These are phyloP conservation scores for Aspergillus thermomutatus DNA, from an alignment of 2,329 filamentous ascomycete species.

Conservation along the genomic window DNA sequence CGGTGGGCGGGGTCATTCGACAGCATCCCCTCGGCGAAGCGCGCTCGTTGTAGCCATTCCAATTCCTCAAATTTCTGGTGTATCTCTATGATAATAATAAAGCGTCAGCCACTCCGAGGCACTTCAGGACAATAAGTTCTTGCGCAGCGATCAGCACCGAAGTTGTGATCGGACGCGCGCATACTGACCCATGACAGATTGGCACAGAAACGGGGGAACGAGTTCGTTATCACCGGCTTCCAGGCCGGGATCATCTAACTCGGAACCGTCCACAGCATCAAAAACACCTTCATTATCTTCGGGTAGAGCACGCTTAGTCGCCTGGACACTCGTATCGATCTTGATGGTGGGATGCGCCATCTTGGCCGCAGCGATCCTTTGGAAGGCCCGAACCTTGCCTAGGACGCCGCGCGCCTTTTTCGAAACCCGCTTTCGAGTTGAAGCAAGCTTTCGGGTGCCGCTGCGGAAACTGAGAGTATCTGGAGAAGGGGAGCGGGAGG, in stretches of 20 bases:
- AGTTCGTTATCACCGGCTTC: slow-evolving; percentile 28
- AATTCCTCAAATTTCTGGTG: slow-evolving; percentile 59
- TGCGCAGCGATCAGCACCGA: neutral
- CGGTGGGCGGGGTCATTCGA: slow-evolving; percentile 48
- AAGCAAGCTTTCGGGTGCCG: slow-evolving; percentile 27
- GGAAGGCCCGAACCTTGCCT: slow-evolving; percentile 40
- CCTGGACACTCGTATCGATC: slow-evolving; percentile 37
- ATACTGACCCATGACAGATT: slow-evolving; percentile 36
- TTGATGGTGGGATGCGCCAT: slow-evolving; percentile 42
- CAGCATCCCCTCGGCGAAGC: slow-evolving; percentile 47
- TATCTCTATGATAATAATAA: slow-evolving; percentile 46
- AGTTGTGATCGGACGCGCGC: neutral
- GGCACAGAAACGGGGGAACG: slow-evolving; percentile 38
- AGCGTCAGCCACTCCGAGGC: slow-evolving; percentile 5
- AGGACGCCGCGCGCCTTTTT: slow-evolving; percentile 41
- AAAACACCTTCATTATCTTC: slow-evolving; percentile 32
- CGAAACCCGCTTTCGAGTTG: slow-evolving; percentile 32
- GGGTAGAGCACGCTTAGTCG: slow-evolving; percentile 38
- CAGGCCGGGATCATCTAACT: slow-evolving; percentile 27
- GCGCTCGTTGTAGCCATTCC: slow-evolving; percentile 57
- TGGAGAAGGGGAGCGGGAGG: slow-evolving; percentile 32
- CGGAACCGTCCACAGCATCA: slow-evolving; percentile 21
- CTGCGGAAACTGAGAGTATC: slow-evolving; percentile 27
- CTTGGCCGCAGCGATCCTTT: slow-evolving; percentile 37
- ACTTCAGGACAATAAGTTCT: neutral